These are phyloP conservation scores for Geranium incanum DNA, from an alignment of 441 rosid genomes.

Conservation along the genomic window DNA sequence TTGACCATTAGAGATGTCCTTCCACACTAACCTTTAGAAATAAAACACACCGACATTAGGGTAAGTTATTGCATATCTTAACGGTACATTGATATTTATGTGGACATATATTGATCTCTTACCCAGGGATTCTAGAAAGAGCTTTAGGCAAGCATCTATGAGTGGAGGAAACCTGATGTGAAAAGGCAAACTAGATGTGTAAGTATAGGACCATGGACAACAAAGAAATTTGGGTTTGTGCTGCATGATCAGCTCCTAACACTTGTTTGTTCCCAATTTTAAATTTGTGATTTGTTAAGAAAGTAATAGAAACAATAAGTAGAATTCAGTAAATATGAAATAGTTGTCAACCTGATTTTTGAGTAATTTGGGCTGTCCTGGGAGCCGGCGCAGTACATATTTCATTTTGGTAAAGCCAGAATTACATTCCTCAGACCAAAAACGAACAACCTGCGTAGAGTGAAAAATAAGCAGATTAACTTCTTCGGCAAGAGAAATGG, in stretches of 20 bases:
- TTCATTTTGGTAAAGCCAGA: constrained; percentile 36
- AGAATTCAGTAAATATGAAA: neutral
- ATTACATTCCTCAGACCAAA: constrained; percentile 27
- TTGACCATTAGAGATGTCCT: constrained; percentile 42
- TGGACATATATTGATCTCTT: constrained; percentile 21
- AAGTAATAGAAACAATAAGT: neutral
- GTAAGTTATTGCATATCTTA: constrained; percentile 16
- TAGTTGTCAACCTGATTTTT: constrained; percentile 29
- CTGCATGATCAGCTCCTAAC: neutral
- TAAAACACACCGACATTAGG: constrained; percentile 7
- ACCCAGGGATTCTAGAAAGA: constrained; percentile 36
- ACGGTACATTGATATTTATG: constrained; percentile 5
- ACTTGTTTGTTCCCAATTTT: neutral
- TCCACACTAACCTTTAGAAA: constrained; percentile 38
- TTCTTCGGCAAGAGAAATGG: neutral
- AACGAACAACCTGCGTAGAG: constrained; percentile 28
- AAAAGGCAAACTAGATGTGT: constrained; percentile 13
- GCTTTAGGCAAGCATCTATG: constrained; percentile 21
- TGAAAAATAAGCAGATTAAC: neutral
- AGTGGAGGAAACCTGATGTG: constrained; percentile 33
- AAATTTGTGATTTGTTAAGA: neutral
- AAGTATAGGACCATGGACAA: constrained; percentile 16
- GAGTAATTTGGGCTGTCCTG: constrained; percentile 27
- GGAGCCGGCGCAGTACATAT: constrained; percentile 30
- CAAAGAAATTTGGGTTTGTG: neutral